A percentile compares a stretch with the other conserved stretches of the same genome.
phyloP scores from a whole-genome alignment of 2,329 filamentous ascomycete genomes.

The Aspergillus spinulosporus region DNA sequence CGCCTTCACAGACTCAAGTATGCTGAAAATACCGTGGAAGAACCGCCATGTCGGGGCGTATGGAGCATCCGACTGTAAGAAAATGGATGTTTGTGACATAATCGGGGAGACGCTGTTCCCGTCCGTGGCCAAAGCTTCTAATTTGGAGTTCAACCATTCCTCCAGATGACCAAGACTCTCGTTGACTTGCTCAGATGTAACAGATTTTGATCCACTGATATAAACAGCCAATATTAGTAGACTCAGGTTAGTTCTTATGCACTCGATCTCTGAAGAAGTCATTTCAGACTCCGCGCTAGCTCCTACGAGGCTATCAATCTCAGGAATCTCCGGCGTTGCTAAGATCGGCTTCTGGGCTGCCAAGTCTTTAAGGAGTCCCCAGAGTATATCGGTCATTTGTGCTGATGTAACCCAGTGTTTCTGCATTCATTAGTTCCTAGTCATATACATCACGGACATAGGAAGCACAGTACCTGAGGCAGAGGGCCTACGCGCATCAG shows the following conservation, averaged over 20 bases:
- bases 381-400: constrained; percentile 38
- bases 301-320: constrained; percentile 27
- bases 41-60: constrained; percentile 44
- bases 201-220: constrained; percentile 36
- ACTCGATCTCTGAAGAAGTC: constrained; percentile 38
- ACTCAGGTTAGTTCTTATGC: constrained; percentile 32
- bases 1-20: constrained; percentile 45
- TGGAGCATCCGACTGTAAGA: constrained; percentile 25
- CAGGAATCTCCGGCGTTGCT: constrained; percentile 29
- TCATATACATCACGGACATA: not conserved
- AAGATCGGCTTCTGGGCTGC: constrained; percentile 34
- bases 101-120: constrained; percentile 24
- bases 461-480: constrained; percentile 34
- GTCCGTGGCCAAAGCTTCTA: constrained; percentile 24
- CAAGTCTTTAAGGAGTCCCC: constrained; percentile 35
- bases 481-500: constrained; percentile 41
- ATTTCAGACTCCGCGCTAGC: constrained; percentile 33
- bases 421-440: constrained; percentile 30
- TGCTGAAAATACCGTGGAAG: constrained; percentile 40
- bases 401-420: constrained; percentile 38
- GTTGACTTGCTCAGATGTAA: constrained; percentile 33
- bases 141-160: constrained; percentile 33
- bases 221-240: constrained; percentile 37
- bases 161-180: constrained; percentile 31
- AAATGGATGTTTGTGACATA: constrained; percentile 28